Evolutionary conservation across 1,284 basidiomycete genomes (phyloP), one percentile per base, ranked within the genome.

Genomic region (Xerocomus amazonicus): DNA sequence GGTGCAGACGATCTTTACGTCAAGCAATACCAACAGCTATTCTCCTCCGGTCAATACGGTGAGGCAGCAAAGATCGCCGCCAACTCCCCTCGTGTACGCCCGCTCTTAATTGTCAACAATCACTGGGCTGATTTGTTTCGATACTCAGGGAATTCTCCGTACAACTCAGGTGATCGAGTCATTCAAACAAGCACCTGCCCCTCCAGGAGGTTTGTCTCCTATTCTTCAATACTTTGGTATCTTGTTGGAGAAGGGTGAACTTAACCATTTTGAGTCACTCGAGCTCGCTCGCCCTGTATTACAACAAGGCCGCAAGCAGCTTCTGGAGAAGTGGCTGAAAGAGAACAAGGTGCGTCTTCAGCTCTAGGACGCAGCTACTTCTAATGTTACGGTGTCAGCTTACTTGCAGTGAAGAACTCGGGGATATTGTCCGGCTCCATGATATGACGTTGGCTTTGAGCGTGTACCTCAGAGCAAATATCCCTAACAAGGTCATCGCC

Each of bases 221-320:
- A 99, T 99, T 60, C 78, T 99, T 26, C 97, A 98, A 63, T 99
- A 99, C 76, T 99, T 99, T 61, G 97, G 97, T 59, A 96, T 98
- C 58, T 74, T 99, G 27, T 79, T 99, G 45, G 97, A 99, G 77
- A 97, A 95, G 71, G 96, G 96, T 34, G 91, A 97, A 72, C 82
- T 99, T 52, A 99, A 99, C 75, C 94, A 96, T 70, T 82, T 89
- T 33, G 97, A 99, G 71, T 97, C 93, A 32, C 74, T 99, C 40
- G 97, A 99, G 70, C 84, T 99, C 38, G 96, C 97, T 0, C 85
- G 93, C 46, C 97, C 97, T 19, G 97, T 99, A 12, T 76, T 99
- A 44, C 87, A 92, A 61, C 97, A 99, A 75, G 94, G 94, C 48
- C 85, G 95, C 65, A 99, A 99, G 74, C 94, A 98, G 65, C 76